Evolutionary conservation across 768 basidiomycete genomes (phyloP), one percentile per base, ranked within the genome.

Genomic region (Russula sp.): DNA sequence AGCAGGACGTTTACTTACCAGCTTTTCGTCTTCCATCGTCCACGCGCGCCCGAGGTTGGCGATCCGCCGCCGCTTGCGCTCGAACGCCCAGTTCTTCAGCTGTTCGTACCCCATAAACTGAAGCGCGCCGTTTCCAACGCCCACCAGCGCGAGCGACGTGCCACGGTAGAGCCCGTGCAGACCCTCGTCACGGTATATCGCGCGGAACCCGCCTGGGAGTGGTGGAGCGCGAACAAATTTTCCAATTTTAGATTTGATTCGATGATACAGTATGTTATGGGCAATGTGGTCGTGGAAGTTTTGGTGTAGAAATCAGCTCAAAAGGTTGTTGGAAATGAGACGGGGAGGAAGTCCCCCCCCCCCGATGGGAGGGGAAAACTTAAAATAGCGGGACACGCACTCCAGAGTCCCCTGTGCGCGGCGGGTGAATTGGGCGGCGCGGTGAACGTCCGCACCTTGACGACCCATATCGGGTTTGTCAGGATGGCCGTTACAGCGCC

Each of bases 391-490:
- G 55, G 14, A 20, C 41, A 69, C 86, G 62, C 63, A 93, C 93
- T 77, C 83, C 83, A 87, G 60, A 94, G 77, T 9, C 87, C 85
- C 18, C 84, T 83, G 73, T 98, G 98, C 1, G 93, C 85, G 3
- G 72, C 76, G 9, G 88, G 84, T 45, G 86, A 83, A 58, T 82
- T 79, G 34, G 81, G 73, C 10, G 75, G 76, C 1, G 93, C 88
- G 1, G 94, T 93, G 71, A 97, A 99, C 86, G 98, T 94, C 62
- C 97, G 85, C 9, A 97, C 95, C 76, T 96, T 90, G 58, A 98
- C 89, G 14, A 98, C 89, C 96, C 96, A 98, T 67, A 98, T 84
- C 0, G 96, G 97, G 73, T 99, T 98, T 7, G 96, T 99, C 71
- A 97, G 81, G 69, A 98, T 77, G 1, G 97, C 94, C 4, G 95